Evolutionary conservation across 2,329 filamentous ascomycete genomes (phyloP), one percentile per base, ranked within the genome.

Genomic region (Fusarium temperatum): DNA sequence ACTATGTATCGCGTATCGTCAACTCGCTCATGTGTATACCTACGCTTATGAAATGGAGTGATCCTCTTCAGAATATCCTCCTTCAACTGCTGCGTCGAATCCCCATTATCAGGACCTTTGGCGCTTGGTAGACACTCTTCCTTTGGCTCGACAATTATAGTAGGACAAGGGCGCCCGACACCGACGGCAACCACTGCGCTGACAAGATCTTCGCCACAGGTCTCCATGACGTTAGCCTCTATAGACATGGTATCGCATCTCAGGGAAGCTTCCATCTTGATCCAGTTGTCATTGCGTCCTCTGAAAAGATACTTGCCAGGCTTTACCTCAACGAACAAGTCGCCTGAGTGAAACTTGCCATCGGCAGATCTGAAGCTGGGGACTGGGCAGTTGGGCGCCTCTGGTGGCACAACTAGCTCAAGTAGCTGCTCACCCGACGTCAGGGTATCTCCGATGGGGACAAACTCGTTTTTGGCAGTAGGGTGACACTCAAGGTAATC

Each of bases 211-310:
- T 50, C n/a, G 2, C 65, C 70, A 32, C 76, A 78, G 1, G 57
- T 70, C 5, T 72, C 60, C 61, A 73, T 60, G 1, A 66, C 60
- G 22, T 78, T 76, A 3, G 54, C 53, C 30, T 78, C 77, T 12
- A 78, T 76, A 2, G 75, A 73, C 1, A 47, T 14, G 1, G 77
- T 76, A 22, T 78, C 73, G 15, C 77, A 78, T 15, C 73, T 53
- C 14, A 73, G 47, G 3, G 74, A 65, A 8, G 39, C 48, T 20
- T 75, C 51, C 76, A 78, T 78, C 32, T 78, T 78, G 59, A 78
- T 78, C 76, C 77, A 78, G 24, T 75, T 68, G 15, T 78, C 76
- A 4, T 66, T 72, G 2, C 77, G 75, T 5, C 77, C 77, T 8
- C 66, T 69, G 3, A 60, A 55, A 3, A 74, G 1, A n/a, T 73